Percentiles rank a stretch among this genome's conserved stretches.
These are phyloP conservation scores for Esteya vermicola DNA, from an alignment of 2,329 filamentous ascomycete genomes.

Conservation along the genomic window DNA sequence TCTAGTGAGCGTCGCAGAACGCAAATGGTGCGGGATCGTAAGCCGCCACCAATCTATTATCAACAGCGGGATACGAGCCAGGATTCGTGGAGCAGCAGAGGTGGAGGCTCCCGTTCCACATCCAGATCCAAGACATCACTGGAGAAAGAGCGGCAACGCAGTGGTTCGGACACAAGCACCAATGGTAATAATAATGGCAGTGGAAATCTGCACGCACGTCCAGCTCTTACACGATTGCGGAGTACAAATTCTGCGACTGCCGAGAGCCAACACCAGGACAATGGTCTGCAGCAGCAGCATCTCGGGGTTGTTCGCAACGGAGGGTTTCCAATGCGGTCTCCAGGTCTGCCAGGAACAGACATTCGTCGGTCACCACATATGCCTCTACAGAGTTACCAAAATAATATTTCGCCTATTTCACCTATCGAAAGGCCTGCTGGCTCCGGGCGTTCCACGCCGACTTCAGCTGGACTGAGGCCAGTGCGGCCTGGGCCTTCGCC, in stretches of 20 bases:
- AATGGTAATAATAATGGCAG: slow-evolving; percentile 20
- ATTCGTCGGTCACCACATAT: slow-evolving; percentile 32
- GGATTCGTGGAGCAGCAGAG: slow-evolving; percentile 20
- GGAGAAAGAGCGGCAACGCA: slow-evolving; percentile 33
- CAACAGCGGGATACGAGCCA: slow-evolving; percentile 28
- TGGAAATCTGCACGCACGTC: not conserved
- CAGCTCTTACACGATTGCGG: slow-evolving; percentile 3
- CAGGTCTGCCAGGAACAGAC: slow-evolving; percentile 33
- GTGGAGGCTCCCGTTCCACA: slow-evolving; percentile 13
- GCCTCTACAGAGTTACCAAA: slow-evolving; percentile 26
- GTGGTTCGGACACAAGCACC: slow-evolving; percentile 40
- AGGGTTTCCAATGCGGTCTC: slow-evolving; percentile 23
- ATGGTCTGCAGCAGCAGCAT: slow-evolving; percentile 10
- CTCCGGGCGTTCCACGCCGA: too few species aligned
- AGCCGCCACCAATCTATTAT: slow-evolving; percentile 29
- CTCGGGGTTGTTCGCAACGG: slow-evolving; percentile 8
- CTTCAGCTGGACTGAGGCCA: slow-evolving; percentile 12
- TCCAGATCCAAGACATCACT: slow-evolving; percentile 15
- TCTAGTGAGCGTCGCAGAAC: slow-evolving; percentile 1
- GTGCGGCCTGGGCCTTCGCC: slow-evolving; percentile 12
- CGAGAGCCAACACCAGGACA: slow-evolving; percentile 2
- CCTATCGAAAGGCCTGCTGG: too few species aligned
- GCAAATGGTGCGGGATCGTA: slow-evolving; percentile 22
- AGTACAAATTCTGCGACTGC: not conserved
- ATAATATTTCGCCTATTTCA: slow-evolving; percentile 15